A percentile compares a stretch with the other conserved stretches of the same genome.
These are phyloP conservation scores for Tolypocladium nubicola DNA, from an alignment of 2,329 filamentous ascomycete genomes.

Conservation along the genomic window DNA sequence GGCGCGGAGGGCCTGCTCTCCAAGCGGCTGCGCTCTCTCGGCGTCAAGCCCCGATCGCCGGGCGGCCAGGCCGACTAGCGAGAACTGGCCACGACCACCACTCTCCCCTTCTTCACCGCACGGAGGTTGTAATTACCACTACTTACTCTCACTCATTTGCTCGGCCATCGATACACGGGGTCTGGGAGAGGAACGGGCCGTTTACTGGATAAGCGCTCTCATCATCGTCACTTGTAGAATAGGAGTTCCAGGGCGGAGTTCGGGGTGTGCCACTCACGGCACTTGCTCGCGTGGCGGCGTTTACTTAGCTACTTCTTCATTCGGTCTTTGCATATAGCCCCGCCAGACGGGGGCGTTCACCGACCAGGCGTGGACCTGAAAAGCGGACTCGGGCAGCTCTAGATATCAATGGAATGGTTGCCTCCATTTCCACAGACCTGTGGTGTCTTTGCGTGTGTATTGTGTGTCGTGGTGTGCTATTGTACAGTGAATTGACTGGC, in stretches of 20 bases:
- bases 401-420: background rate
- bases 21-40: slow-evolving; percentile 54
- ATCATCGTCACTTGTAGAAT: background rate
- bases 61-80: slow-evolving; percentile 3
- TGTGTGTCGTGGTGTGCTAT: background rate
- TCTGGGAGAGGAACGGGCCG: background rate
- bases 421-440: background rate
- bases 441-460: too few species aligned
- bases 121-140: background rate
- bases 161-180: background rate
- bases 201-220: background rate
- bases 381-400: background rate
- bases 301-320: background rate
- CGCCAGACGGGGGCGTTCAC: background rate
- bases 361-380: background rate
- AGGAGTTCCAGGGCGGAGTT: background rate
- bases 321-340: background rate
- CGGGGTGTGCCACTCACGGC: background rate
- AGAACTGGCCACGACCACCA: too few species aligned
- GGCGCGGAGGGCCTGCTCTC: slow-evolving; percentile 55
- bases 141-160: background rate
- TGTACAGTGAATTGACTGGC: background rate
- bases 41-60: slow-evolving; percentile 25
- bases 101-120: background rate
- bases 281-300: background rate